phyloP scores from a whole-genome alignment of 176 grass and related monocot species.

The Musa beccarii region DNA sequence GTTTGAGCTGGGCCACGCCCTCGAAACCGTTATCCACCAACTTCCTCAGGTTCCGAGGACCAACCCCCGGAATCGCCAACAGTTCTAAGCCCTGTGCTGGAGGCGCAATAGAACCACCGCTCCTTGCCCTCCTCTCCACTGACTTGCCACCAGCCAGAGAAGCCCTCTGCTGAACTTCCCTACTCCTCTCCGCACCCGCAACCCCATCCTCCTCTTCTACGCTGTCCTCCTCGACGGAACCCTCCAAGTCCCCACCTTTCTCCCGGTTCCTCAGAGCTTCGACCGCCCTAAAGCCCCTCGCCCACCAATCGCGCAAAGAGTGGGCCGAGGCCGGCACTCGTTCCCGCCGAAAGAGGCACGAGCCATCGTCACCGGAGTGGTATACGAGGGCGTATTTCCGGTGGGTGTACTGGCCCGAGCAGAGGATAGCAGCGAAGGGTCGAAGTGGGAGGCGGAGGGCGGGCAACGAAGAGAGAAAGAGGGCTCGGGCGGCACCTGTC shows the following conservation, averaged over 20 bases:
- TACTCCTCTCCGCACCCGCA: neutral
- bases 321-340: neutral
- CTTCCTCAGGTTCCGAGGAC: conserved; percentile 73
- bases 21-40: conserved; percentile 82
- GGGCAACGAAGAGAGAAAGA: conserved; percentile 26
- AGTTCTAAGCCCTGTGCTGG: conserved; percentile 46
- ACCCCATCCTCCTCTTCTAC: conserved; percentile 12
- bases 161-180: neutral
- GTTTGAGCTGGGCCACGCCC: conserved; percentile 65
- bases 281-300: conserved; percentile 28
- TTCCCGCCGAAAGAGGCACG: neutral
- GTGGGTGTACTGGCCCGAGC: neutral
- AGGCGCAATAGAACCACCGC: conserved; percentile 23
- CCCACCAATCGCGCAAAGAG: conserved; percentile 17
- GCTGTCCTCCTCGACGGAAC: neutral
- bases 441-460: conserved; percentile 16
- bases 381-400: neutral
- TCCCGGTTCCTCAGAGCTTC: conserved; percentile 23
- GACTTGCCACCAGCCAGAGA: too few relatives aligned
- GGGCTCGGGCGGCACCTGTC: conserved; percentile 12
- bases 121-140: conserved; percentile 42
- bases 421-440: neutral
- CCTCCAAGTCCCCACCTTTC: conserved; percentile 13
- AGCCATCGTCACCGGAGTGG: neutral
- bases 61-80: conserved; percentile 61